A percentile compares a stretch with the other conserved stretches of the same genome.
Evolutionary conservation across 129 eudicot species (phyloP).

Genomic region (Chrysanthemum seticuspe): DNA sequence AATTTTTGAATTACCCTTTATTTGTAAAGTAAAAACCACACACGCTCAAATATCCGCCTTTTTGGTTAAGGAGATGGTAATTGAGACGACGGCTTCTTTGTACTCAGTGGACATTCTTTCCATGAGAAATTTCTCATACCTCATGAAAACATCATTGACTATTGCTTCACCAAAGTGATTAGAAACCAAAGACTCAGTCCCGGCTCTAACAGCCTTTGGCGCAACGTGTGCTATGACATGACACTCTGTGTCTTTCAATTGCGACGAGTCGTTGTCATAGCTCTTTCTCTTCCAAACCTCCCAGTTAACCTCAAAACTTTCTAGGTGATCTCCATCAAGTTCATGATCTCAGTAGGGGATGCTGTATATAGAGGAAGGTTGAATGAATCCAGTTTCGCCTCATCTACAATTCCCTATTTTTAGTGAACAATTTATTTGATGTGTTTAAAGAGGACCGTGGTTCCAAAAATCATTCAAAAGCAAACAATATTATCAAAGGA

Average conservation of each 20-base stretch:
- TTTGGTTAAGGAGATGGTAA: slow-evolving; percentile 34
- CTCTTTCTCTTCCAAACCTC: slow-evolving; percentile 7
- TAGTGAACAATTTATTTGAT: not conserved
- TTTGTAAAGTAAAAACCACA: not conserved
- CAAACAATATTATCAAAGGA: not conserved
- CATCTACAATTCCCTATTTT: slow-evolving; percentile 29
- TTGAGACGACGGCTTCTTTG: slow-evolving; percentile 27
- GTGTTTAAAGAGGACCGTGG: slow-evolving; percentile 36
- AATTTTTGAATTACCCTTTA: not conserved
- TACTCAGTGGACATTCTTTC: slow-evolving; percentile 27
- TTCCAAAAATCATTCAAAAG: no score
- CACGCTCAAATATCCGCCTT: no score
- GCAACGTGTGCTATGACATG: slow-evolving; percentile 19
- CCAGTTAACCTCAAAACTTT: slow-evolving; percentile 36
- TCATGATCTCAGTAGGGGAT: slow-evolving; percentile 34
- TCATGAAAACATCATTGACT: slow-evolving; percentile 44
- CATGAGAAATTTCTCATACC: slow-evolving; percentile 25
- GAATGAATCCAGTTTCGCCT: slow-evolving; percentile 32
- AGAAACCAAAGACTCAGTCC: slow-evolving; percentile 38
- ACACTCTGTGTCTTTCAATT: not conserved
- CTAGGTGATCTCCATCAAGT: slow-evolving; percentile 29
- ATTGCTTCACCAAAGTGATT: slow-evolving; percentile 50
- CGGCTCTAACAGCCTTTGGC: slow-evolving; percentile 44
- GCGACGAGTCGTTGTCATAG: not conserved
- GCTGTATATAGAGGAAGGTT: slow-evolving; percentile 38